phyloP scores from a whole-genome alignment of 805 yeast genomes.

The Wickerhamiella siamensis region DNA sequence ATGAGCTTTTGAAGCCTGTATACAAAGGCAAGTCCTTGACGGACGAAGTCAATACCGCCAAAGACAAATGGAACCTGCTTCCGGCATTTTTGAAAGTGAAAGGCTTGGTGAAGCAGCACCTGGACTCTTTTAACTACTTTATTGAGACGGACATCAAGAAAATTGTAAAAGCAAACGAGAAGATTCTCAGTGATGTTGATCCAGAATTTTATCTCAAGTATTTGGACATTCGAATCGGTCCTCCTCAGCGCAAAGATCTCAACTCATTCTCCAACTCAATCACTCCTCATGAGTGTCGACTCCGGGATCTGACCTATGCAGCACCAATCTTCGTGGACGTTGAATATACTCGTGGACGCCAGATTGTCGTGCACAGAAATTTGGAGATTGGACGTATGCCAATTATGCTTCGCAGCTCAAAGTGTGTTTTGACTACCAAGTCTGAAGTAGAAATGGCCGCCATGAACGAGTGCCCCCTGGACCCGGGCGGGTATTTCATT shows the following conservation, averaged over 20 bases:
- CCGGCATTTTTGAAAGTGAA: constrained; percentile 94
- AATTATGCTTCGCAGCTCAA: constrained; percentile 88
- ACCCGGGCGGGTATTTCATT: constrained; percentile 97
- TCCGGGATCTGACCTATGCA: constrained; percentile 84
- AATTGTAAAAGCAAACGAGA: constrained; percentile 80
- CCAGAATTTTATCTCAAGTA: constrained; percentile 92
- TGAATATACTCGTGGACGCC: constrained; percentile 89
- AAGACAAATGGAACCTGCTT: constrained; percentile 90
- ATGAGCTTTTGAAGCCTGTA: constrained; percentile 57
- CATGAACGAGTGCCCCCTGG: constrained; percentile 86
- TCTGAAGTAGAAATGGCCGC: constrained; percentile 74
- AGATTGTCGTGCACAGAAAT: constrained; percentile 77
- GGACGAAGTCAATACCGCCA: constrained; percentile 80
- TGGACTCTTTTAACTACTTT: constrained; percentile 95
- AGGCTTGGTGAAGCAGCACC: constrained; percentile 92
- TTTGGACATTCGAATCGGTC: constrained; percentile 81
- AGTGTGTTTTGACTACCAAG: constrained; percentile 72
- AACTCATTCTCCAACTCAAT: constrained; percentile 24
- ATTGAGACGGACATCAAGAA: constrained; percentile 88
- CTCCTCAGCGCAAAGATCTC: constrained; percentile 28
- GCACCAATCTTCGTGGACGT: constrained; percentile 96
- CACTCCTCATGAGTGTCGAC: constrained; percentile 83
- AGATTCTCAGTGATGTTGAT: constrained; percentile 84
- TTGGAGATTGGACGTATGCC: constrained; percentile 97
- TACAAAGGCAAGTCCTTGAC: constrained; percentile 78